phyloP scores from a whole-genome alignment of 139 green algal species.

The Tetraselmis striata region DNA sequence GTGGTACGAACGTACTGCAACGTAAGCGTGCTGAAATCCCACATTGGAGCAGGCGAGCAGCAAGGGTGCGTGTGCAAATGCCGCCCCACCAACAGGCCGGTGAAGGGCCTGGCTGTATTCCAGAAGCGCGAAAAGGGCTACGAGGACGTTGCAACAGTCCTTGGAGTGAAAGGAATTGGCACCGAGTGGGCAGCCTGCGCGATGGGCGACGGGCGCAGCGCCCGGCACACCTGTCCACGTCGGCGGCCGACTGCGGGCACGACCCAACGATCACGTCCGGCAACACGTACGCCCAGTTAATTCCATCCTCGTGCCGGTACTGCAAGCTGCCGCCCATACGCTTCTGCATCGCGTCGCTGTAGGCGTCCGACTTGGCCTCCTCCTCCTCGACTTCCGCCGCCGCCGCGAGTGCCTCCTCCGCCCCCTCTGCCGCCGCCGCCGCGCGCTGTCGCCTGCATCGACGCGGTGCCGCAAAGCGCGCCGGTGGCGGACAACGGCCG shows the following conservation, averaged over 20 bases:
- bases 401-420: no score
- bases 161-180: not conserved
- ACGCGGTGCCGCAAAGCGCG: no score
- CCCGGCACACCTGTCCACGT: constrained; percentile 50
- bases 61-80: no score
- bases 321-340: constrained; percentile 70
- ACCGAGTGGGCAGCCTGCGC: not conserved
- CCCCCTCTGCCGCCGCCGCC: not conserved
- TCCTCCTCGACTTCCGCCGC: not conserved
- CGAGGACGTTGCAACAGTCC: not conserved
- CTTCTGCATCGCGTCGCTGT: constrained; percentile 74
- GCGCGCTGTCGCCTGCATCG: no score
- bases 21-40: no score
- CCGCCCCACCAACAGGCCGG: no score
- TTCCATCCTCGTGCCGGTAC: constrained; percentile 86
- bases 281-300: constrained; percentile 82
- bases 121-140: not conserved
- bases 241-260: constrained; percentile 72
- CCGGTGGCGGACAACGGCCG: no score
- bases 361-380: constrained; percentile 60
- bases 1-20: no score
- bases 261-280: constrained; percentile 88
- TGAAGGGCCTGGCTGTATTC: no score
- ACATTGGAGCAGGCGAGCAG: no score
- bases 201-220: no score